Evolutionary conservation across 352 stramenopile species (phyloP), one percentile per base, ranked within the genome.

Genomic region (Thalassiosira exigua): DNA sequence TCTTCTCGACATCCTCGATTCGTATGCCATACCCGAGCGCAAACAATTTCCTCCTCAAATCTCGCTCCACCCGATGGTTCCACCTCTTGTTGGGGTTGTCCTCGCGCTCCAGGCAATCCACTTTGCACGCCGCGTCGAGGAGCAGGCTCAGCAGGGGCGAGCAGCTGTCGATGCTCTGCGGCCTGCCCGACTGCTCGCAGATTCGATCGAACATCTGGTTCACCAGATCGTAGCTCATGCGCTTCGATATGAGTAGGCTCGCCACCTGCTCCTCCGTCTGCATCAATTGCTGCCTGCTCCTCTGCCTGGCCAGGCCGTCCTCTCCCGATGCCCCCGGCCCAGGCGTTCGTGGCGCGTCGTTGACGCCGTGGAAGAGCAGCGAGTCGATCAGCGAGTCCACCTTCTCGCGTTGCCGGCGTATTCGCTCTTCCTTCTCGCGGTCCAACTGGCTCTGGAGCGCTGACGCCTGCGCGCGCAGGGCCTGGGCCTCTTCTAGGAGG

Each of bases 21-120:
- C 87, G 59, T 41, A 92, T 90, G 24, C 75, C 75, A 60, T 83
- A 92, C 22, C 85, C 83, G 21, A 86, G 64, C 3, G 81, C 83
- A 75, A 92, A 90, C 21, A 92, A 33, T 51, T 82, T 82, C 39
- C 69, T 76, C 54, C 78, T 76, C 46, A 92, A 67, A 26, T 81
- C 65, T 27, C 81, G 57, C 60, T 92, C 86, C 3, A 92, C 81
- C 27, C 78, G 72, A 64, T 79, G 64, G 67, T 82, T 88, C 86
- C 86, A 92, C 42, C 86, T 73, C 59, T 90, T 92, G 67, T 92
- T 92, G 1, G 86, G 83, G 69, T 92, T 92, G 14, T 92, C 74
- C 14, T 89, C 59, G 56, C 75, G 66, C 41, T 92, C 86, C 14
- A 87, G n/a, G 48, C 74, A 79, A 62, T 92, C 86, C 2, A 92